Percentiles rank a stretch among this genome's conserved stretches.
phyloP scores from a whole-genome alignment of 306 rosid species.

The Casuarina cunninghamiana region DNA sequence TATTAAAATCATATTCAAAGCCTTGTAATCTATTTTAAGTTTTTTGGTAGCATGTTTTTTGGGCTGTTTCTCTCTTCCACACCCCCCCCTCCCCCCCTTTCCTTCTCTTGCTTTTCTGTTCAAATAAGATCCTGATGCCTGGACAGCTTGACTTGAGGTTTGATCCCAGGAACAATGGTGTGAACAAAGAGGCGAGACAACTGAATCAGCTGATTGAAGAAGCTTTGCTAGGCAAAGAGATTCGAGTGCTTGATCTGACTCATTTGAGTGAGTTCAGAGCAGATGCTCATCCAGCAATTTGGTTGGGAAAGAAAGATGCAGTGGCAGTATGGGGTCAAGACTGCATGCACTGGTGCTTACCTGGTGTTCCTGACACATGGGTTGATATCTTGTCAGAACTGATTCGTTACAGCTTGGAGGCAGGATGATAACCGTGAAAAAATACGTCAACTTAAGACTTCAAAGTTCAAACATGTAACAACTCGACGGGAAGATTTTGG shows the following conservation, averaged over 20 bases:
- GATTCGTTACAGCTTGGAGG: conserved; percentile 38
- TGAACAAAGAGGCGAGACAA: conserved; percentile 75
- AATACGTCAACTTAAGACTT: conserved; percentile 11
- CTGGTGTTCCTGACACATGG: conserved; percentile 91
- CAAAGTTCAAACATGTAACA: conserved; percentile 14
- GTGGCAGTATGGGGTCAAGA: conserved; percentile 87
- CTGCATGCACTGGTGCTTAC: conserved; percentile 96
- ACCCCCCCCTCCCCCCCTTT: not conserved
- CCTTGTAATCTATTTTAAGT: not conserved
- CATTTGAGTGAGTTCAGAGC: conserved; percentile 82
- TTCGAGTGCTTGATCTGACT: conserved; percentile 63
- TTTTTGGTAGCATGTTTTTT: not conserved
- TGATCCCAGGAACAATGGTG: conserved; percentile 81
- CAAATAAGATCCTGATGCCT: conserved; percentile 40
- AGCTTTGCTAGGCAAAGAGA: conserved; percentile 50
- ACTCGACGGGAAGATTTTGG: not conserved
- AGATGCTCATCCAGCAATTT: conserved; percentile 86
- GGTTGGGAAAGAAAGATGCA: conserved; percentile 90
- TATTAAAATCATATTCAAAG: not conserved
- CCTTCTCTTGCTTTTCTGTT: conserved; percentile 17
- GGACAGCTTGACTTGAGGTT: conserved; percentile 83
- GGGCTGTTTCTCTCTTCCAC: not conserved
- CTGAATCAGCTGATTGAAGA: conserved; percentile 61
- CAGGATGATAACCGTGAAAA: conserved; percentile 17
- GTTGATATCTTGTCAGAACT: conserved; percentile 68